Conservation (phyloP, 2,329 filamentous ascomycete species). For the Trichocomaceae sp. region DNA sequence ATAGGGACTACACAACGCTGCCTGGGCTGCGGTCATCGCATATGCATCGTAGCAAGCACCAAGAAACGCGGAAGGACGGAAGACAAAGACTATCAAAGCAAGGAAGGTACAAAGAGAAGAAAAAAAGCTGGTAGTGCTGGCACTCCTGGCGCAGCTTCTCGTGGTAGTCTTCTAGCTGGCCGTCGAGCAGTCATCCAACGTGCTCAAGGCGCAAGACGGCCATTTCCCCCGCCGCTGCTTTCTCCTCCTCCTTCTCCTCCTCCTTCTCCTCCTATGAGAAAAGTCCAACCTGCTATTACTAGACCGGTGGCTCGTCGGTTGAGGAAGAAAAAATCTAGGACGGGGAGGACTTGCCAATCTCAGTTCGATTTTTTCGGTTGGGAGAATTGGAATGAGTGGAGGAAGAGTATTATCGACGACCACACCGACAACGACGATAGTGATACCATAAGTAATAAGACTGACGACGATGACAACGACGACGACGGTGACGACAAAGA, state of each 20-base stretch:
- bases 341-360: slow-evolving; percentile 39
- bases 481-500: not conserved
- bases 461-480: not conserved
- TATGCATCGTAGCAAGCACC: slow-evolving; percentile 36
- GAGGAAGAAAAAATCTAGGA: not conserved
- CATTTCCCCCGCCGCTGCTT: not conserved
- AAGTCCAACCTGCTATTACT: not conserved
- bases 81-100: not conserved
- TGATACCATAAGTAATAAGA: not conserved
- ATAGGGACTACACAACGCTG: slow-evolving; percentile 48
- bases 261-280: not conserved
- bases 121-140: not conserved
- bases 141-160: too few relatives aligned
- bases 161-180: not conserved
- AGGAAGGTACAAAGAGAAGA: not conserved
- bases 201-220: not conserved
- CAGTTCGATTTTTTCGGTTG: slow-evolving; percentile 51
- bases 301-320: not conserved
- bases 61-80: not conserved
- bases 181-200: not conserved
- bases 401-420: slow-evolving; percentile 8
- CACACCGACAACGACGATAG: not conserved
- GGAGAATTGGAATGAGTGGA: slow-evolving; percentile 44
- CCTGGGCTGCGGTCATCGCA: slow-evolving; percentile 49
- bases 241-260: too few relatives aligned